Conservation (phyloP, 345 rosid genomes). For the Kandelia obovata region DNA sequence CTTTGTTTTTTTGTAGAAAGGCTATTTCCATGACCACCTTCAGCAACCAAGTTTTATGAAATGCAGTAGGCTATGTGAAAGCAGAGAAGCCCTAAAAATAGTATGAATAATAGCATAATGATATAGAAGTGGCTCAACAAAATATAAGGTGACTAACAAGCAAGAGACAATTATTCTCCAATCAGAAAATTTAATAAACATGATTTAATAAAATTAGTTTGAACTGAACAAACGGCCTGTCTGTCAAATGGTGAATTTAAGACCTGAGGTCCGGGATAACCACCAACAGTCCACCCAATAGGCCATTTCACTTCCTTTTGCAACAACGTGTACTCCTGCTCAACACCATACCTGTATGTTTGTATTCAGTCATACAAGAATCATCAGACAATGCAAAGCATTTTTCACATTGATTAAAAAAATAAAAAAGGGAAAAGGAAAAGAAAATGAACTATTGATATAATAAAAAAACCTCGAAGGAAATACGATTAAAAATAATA, state of each 20-base stretch:
- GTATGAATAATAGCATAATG: no score
- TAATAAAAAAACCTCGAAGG: not conserved
- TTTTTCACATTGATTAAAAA: not conserved
- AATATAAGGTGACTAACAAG: no score
- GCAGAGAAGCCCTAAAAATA: no score
- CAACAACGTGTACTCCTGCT: constrained; percentile 2
- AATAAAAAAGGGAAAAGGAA: not conserved
- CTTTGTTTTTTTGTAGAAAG: no score
- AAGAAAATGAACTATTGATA: not conserved
- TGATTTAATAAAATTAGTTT: not conserved
- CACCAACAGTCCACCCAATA: not conserved
- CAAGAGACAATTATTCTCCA: no score
- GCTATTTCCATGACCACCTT: no score
- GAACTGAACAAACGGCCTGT: no score
- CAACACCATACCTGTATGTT: constrained; percentile 1
- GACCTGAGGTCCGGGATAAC: constrained; percentile 4
- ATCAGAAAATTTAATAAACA: not conserved
- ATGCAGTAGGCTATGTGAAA: no score
- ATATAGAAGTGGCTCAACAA: no score
- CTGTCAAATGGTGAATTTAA: not conserved
- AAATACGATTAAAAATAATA: not conserved
- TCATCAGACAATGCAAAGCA: not conserved
- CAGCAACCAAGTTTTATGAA: no score
- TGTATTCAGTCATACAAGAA: not conserved
- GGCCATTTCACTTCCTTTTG: not conserved